phyloP scores from a whole-genome alignment of 2,329 filamentous ascomycete species.

The Orbilia brochopaga region DNA sequence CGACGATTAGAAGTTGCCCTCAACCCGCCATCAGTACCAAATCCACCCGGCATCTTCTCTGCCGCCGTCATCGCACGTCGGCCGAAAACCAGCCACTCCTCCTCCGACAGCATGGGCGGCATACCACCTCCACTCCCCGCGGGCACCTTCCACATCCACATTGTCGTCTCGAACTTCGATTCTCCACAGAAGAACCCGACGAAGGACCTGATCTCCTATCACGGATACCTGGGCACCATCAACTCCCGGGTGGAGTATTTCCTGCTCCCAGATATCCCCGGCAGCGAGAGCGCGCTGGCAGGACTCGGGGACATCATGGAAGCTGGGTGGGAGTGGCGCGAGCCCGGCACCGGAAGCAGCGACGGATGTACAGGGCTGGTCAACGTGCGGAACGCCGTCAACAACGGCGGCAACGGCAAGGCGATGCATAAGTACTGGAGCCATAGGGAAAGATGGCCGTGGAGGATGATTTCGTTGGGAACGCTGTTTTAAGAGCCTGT shows the following conservation, averaged over 20 bases:
- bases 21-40: constrained; percentile 33
- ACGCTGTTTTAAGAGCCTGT: constrained; percentile 28
- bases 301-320: constrained; percentile 49
- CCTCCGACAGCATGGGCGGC: constrained; percentile 28
- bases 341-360: constrained; percentile 14
- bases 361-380: constrained; percentile 39
- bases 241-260: constrained; percentile 46
- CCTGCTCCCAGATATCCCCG: constrained; percentile 37
- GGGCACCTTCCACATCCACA: constrained; percentile 44
- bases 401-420: constrained; percentile 42
- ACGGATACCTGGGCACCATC: constrained; percentile 37
- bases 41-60: constrained; percentile 30
- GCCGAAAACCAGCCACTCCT: constrained; percentile 41
- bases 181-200: constrained; percentile 17
- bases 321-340: constrained; percentile 43
- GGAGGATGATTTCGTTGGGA: constrained; percentile 48
- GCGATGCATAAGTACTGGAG: constrained; percentile 50
- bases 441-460: constrained; percentile 40
- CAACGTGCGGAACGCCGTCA: constrained; percentile 43
- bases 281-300: constrained; percentile 41
- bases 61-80: constrained; percentile 19
- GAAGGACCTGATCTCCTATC: constrained; percentile 36
- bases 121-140: constrained; percentile 13
- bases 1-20: constrained; percentile 38
- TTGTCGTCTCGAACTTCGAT: constrained; percentile 45